Evolutionary conservation across 352 stramenopile genomes (phyloP).

Genomic region (Globisporangium iwayamae): DNA sequence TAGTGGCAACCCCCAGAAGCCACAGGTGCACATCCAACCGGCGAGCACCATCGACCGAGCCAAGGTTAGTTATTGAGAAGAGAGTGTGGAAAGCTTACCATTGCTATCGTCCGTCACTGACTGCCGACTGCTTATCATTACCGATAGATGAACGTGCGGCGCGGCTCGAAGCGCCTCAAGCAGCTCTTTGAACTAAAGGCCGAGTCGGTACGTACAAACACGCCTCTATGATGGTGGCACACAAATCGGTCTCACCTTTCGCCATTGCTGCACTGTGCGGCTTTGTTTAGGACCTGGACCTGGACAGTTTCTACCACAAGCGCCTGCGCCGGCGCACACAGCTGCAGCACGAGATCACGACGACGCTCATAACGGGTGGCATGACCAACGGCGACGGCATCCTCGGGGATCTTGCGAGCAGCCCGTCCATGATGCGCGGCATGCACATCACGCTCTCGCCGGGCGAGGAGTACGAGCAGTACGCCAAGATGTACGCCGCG

Average conservation of each 20-base stretch:
- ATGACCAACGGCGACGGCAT: constrained; percentile 21
- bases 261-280: not conserved
- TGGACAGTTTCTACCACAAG: constrained; percentile 55
- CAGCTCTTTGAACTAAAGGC: constrained; percentile 26
- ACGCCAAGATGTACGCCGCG: constrained; percentile 50
- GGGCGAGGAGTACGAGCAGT: constrained; percentile 69
- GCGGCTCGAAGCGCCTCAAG: constrained; percentile 22
- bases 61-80: constrained; percentile 11
- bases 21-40: not conserved
- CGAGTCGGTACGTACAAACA: constrained; percentile 16
- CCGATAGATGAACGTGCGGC: constrained; percentile 27
- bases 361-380: constrained; percentile 30
- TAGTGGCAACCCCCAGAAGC: not conserved
- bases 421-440: constrained; percentile 35
- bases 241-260: too few species aligned
- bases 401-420: constrained; percentile 22
- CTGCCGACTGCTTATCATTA: not conserved
- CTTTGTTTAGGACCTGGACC: constrained; percentile 39
- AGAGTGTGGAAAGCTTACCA: too few species aligned
- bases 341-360: constrained; percentile 49
- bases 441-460: constrained; percentile 67
- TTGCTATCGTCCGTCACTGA: too few species aligned
- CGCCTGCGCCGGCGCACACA: constrained; percentile 48
- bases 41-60: constrained; percentile 20
- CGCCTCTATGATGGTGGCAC: not conserved